phyloP scores from a whole-genome alignment of 192 early-diverging fungal species.

The Podila epicladia region DNA sequence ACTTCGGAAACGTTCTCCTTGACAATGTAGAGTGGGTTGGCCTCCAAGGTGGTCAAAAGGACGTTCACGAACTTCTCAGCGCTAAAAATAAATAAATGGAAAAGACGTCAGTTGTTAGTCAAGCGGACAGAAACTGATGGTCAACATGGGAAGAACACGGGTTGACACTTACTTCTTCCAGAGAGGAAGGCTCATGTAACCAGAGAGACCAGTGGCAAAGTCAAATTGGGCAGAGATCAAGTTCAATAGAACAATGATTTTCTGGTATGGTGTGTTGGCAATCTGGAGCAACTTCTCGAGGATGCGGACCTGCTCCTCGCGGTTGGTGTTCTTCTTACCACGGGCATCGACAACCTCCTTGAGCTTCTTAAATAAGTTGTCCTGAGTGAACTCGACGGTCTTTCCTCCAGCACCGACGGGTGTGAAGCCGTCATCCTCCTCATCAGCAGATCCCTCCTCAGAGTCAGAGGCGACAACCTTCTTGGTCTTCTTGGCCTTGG shows the following conservation, averaged over 20 bases:
- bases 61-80: conserved; percentile 76
- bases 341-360: conserved; percentile 80
- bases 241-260: conserved; percentile 83
- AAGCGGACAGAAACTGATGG: no score
- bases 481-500: conserved; percentile 32
- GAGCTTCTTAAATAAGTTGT: conserved; percentile 88
- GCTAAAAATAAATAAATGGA: conserved; percentile 17
- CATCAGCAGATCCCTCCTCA: conserved; percentile 59
- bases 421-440: conserved; percentile 71
- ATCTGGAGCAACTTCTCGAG: conserved; percentile 71
- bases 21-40: conserved; percentile 74
- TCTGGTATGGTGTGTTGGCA: conserved; percentile 79
- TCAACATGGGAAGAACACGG: not conserved
- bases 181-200: conserved; percentile 78
- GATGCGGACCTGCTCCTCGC: conserved; percentile 74
- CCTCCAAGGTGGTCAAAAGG: conserved; percentile 83
- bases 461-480: conserved; percentile 60
- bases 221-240: conserved; percentile 94
- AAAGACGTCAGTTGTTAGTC: not conserved
- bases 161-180: conserved; percentile 73
- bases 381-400: conserved; percentile 68
- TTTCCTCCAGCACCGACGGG: conserved; percentile 76
- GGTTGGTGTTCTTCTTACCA: conserved; percentile 97
- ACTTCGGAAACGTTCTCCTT: conserved; percentile 75
- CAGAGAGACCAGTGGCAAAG: conserved; percentile 66